phyloP scores from a whole-genome alignment of 139 green algal genomes.

The Tetraselmis chui region DNA sequence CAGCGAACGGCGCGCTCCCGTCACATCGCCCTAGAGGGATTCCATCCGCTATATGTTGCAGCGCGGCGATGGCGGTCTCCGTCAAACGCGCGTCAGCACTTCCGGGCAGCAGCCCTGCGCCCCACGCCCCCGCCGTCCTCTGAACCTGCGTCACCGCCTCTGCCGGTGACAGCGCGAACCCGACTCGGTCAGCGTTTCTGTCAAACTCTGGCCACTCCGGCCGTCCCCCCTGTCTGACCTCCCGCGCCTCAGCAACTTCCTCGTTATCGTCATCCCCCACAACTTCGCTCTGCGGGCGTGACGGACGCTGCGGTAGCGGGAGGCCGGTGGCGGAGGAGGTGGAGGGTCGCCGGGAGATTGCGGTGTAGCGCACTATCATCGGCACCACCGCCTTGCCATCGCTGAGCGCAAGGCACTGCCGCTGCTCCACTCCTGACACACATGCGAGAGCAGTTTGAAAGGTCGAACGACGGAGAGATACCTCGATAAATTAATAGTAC shows the following conservation, averaged over 20 bases:
- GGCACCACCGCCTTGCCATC: neutral
- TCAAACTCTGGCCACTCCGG: neutral
- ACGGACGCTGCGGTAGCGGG: neutral
- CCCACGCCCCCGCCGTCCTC: neutral
- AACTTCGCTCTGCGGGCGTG: neutral
- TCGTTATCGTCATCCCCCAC: neutral
- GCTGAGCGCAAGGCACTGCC: neutral
- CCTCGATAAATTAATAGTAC: too few relatives aligned
- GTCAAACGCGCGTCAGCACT: neutral
- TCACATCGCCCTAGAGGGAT: neutral
- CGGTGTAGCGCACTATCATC: neutral
- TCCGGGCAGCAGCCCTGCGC: neutral
- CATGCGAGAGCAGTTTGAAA: too few relatives aligned
- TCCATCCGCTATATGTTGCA: neutral
- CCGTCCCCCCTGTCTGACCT: too few relatives aligned
- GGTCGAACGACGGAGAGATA: too few relatives aligned
- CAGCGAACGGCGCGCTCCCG: too few relatives aligned
- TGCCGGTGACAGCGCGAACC: neutral
- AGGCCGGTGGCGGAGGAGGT: neutral
- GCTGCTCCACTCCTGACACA: neutral
- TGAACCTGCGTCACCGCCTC: neutral
- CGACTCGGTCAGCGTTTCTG: too few relatives aligned
- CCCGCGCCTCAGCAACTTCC: too few relatives aligned
- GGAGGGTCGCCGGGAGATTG: neutral
- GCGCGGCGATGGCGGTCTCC: neutral